Evolutionary conservation across 331 rosid genomes (phyloP), one percentile per base, ranked within the genome.

Genomic region (Quercus tomentella): DNA sequence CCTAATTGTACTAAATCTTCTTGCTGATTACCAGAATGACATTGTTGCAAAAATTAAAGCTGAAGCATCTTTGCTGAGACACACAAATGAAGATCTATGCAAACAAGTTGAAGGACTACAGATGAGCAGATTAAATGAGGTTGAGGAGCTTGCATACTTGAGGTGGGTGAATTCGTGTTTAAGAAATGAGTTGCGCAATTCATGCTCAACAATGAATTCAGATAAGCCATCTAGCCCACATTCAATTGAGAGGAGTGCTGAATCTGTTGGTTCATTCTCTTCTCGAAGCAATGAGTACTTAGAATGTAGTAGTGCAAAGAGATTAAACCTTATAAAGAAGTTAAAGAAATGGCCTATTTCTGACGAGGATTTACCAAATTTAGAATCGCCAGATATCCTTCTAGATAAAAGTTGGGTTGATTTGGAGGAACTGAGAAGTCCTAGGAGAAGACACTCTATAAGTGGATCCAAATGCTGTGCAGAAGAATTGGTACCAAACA

Each of bases 161-260:
- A 93, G 98, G 79, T 96, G 99, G 99, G 99, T 96, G 54, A 96
- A 96, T 86, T 91, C 99, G 15, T 96, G 99, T 81, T 80, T 96
- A 71, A 74, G 93, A 83, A 96, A 77, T 6, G 99, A 96, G 85
- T 86, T 96, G 87, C 90, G 91, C 79, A 89, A 85, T 68, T 88
- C 98, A 43, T 88, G 90, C 82, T 82, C 96, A 28, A 45, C 84
- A 9, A 61, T 62, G 18, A 86, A 82, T 88, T 85, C 92, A 56
- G 92, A 84, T 54, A 90, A 89, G 74, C 61, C 78, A 54, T 85
- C 91, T 37, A 91, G 97, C 45, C 98, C 98, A 16, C 76, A 4
- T 54, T 82, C 89, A 9, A 18, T 70, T 18, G 92, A 87, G 49
- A 84, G 86, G 67, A 84, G 86, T 54, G 84, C 69, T 76, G 94